Percentiles rank a stretch among this genome's conserved stretches.
Evolutionary conservation across 768 basidiomycete genomes (phyloP).

Genomic region (Leccinellum luteum): DNA sequence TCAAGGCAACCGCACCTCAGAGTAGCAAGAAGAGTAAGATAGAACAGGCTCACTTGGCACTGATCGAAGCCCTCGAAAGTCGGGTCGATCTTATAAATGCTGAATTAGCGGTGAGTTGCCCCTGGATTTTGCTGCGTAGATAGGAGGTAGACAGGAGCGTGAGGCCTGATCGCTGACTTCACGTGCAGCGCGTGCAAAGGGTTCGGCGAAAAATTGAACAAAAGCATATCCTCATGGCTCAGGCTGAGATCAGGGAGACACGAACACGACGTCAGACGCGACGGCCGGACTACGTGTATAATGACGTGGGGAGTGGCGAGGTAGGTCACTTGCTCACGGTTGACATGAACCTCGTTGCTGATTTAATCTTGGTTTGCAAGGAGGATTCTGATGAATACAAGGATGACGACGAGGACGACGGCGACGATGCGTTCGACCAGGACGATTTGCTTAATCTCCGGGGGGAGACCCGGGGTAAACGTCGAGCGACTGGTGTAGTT

Average conservation of each 20-base stretch:
- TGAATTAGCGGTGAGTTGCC: constrained; percentile 63
- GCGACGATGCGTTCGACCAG: constrained; percentile 55
- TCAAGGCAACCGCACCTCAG: constrained; percentile 53
- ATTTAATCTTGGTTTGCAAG: constrained; percentile 26
- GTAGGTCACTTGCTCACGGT: constrained; percentile 16
- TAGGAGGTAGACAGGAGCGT: constrained; percentile 14
- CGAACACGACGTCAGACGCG: constrained; percentile 71
- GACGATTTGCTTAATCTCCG: constrained; percentile 39
- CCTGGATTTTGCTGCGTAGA: constrained; percentile 7
- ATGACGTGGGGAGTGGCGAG: constrained; percentile 65
- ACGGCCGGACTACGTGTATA: constrained; percentile 80
- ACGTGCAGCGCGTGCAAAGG: constrained; percentile 64
- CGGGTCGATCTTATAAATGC: constrained; percentile 65
- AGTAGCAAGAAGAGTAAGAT: constrained; percentile 52
- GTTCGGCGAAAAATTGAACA: constrained; percentile 70
- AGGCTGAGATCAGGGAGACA: constrained; percentile 76
- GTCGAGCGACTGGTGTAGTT: constrained; percentile 34
- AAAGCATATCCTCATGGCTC: constrained; percentile 58
- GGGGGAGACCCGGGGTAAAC: constrained; percentile 43
- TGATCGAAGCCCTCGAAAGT: constrained; percentile 61
- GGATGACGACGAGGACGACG: constrained; percentile 63
- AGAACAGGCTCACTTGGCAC: constrained; percentile 57
- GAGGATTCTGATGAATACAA: constrained; percentile 69
- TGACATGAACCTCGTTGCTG: constrained; percentile 23
- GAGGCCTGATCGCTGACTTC: constrained; percentile 23